A percentile compares a stretch with the other conserved stretches of the same genome.
Conservation (phyloP, 2,329 filamentous ascomycete genomes). For the Chalara sp. region DNA sequence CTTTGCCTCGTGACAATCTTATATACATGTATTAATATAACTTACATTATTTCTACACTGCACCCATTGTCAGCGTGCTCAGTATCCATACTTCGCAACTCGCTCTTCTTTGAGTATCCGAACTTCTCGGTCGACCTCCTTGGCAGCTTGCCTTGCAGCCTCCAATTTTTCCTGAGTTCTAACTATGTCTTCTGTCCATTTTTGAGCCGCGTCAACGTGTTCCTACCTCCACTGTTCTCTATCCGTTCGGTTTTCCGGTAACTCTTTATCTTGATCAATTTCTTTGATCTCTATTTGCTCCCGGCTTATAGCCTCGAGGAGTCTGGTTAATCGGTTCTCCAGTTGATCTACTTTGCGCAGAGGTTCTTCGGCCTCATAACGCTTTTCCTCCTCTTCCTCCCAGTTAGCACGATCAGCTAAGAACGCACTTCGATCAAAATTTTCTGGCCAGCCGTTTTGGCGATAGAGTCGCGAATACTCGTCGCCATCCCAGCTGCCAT, state of each 20-base stretch:
- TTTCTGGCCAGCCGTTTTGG: slow-evolving; percentile 7
- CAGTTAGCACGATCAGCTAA: neutral
- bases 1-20: too few relatives aligned
- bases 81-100: slow-evolving; percentile 1
- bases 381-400: neutral
- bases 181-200: neutral
- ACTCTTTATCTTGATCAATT: neutral
- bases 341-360: neutral
- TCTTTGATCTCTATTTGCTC: neutral
- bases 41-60: neutral
- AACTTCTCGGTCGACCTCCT: slow-evolving; percentile 1
- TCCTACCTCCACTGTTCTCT: neutral
- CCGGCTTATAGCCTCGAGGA: neutral
- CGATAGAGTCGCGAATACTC: slow-evolving; percentile 5
- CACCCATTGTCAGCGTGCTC: neutral
- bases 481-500: slow-evolving; percentile 4
- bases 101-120: slow-evolving; percentile 1
- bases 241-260: neutral
- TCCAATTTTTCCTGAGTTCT: slow-evolving; percentile 1
- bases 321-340: neutral
- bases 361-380: neutral
- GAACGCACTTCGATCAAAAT: slow-evolving; percentile 2
- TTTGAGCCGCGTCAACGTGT: neutral
- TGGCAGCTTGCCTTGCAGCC: neutral
- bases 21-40: neutral